A percentile compares a stretch with the other conserved stretches of the same genome.
Conservation (phyloP, 345 rosid genomes). For the Gossypium herbaceum region DNA sequence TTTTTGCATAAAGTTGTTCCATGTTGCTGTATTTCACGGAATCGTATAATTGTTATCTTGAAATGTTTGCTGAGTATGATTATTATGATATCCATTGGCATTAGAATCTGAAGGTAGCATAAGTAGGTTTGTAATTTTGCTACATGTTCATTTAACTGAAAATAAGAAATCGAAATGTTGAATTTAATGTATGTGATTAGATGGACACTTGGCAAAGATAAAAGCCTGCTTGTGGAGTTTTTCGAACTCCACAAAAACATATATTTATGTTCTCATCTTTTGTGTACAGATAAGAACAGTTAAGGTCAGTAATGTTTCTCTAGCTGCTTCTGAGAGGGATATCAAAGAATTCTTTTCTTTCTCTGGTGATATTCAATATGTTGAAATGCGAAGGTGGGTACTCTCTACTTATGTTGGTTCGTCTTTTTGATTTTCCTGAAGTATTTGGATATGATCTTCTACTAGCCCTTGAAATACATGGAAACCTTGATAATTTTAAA, state of each 20-base stretch:
- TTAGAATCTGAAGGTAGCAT: background rate
- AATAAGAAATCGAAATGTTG: background rate
- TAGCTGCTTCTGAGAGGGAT: constrained; percentile 30
- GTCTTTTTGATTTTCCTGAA: background rate
- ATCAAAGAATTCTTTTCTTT: constrained; percentile 50
- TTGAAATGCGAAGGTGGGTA: constrained; percentile 44
- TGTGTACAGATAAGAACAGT: constrained; percentile 40
- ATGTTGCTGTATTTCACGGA: background rate
- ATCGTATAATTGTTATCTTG: background rate
- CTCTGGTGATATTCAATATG: constrained; percentile 42
- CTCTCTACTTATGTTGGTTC: background rate
- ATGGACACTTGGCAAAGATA: background rate
- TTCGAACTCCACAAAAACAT: background rate
- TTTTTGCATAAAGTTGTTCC: background rate
- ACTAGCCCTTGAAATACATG: background rate
- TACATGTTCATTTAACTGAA: background rate
- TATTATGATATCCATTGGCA: background rate
- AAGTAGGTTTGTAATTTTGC: background rate
- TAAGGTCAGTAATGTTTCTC: constrained; percentile 45
- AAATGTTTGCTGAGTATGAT: background rate
- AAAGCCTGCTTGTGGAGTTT: background rate
- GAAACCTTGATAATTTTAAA: background rate
- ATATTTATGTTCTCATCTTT: constrained; percentile 1
- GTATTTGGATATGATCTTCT: background rate
- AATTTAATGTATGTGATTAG: background rate